Conservation (phyloP, 176 grass and related monocot species). For the Hyparrhenia diplandra region DNA sequence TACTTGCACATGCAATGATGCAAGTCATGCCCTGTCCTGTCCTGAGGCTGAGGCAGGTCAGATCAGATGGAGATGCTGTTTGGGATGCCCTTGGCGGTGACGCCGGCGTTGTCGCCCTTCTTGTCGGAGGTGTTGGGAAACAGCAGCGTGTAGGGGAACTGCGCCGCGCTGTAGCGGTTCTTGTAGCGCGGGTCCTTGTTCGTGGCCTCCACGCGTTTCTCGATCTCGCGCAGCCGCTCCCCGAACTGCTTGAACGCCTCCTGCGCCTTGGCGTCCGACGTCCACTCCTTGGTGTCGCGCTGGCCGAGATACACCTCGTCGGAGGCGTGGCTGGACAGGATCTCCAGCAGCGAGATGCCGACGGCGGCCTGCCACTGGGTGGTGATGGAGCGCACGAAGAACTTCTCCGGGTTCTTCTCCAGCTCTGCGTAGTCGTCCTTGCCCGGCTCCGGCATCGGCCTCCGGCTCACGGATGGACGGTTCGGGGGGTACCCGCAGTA, state of each 20-base stretch:
- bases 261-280: slow-evolving; percentile 38
- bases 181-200: slow-evolving; percentile 14
- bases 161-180: background rate
- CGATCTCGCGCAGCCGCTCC: slow-evolving; percentile 18
- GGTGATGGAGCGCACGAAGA: slow-evolving; percentile 49
- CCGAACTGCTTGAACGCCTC: slow-evolving; percentile 38
- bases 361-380: slow-evolving; percentile 48
- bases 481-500: slow-evolving; percentile 52
- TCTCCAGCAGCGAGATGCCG: slow-evolving; percentile 60
- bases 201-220: slow-evolving; percentile 15
- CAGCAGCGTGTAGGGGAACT: slow-evolving; percentile 16
- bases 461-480: slow-evolving; percentile 43
- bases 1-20: too few relatives aligned
- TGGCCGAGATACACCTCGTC: slow-evolving; percentile 62
- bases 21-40: too few relatives aligned
- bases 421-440: slow-evolving; percentile 27
- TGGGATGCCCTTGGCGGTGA: slow-evolving; percentile 14
- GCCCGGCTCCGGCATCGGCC: slow-evolving; percentile 39
- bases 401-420: slow-evolving; percentile 37
- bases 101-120: background rate
- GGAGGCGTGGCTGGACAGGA: slow-evolving; percentile 56
- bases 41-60: too few relatives aligned
- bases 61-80: too few relatives aligned
- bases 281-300: slow-evolving; percentile 55
- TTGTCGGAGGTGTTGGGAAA: background rate